Percentiles rank a stretch among this genome's conserved stretches.
Evolutionary conservation across 495 filamentous ascomycete species (phyloP).

Genomic region (Massariosphaeria phaeospora): DNA sequence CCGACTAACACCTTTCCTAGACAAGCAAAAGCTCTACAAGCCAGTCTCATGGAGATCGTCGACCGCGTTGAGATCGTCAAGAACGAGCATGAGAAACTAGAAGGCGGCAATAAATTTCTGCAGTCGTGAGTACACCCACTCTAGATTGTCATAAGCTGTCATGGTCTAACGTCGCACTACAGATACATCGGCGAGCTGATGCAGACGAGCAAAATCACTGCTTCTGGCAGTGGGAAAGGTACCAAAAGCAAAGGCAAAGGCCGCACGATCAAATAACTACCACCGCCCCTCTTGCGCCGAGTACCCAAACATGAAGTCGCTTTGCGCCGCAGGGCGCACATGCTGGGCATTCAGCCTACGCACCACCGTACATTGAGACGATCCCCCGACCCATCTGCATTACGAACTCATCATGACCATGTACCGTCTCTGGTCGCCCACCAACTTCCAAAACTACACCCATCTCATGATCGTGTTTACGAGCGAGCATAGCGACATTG

Average conservation of each 20-base stretch:
- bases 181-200: slow-evolving; percentile 70
- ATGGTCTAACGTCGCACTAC: slow-evolving; percentile 20
- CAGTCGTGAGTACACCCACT: slow-evolving; percentile 50
- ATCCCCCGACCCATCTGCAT: slow-evolving; percentile 4
- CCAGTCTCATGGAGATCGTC: slow-evolving; percentile 78
- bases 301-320: not conserved
- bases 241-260: slow-evolving; percentile 44
- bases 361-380: slow-evolving; percentile 19
- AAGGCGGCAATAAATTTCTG: slow-evolving; percentile 88
- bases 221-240: slow-evolving; percentile 45
- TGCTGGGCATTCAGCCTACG: slow-evolving; percentile 8
- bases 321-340: not conserved
- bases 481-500: slow-evolving; percentile 28
- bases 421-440: not conserved
- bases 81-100: slow-evolving; percentile 88
- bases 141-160: not conserved
- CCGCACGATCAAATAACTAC: slow-evolving; percentile 24
- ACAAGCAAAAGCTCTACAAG: slow-evolving; percentile 81
- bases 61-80: slow-evolving; percentile 92
- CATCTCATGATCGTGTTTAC: slow-evolving; percentile 7
- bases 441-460: not conserved
- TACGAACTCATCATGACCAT: slow-evolving; percentile 24
- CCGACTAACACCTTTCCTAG: slow-evolving; percentile 46
- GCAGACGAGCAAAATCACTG: slow-evolving; percentile 75
- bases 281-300: not conserved